phyloP scores from a whole-genome alignment of 306 rosid species.

The Oemleria cerasiformis region DNA sequence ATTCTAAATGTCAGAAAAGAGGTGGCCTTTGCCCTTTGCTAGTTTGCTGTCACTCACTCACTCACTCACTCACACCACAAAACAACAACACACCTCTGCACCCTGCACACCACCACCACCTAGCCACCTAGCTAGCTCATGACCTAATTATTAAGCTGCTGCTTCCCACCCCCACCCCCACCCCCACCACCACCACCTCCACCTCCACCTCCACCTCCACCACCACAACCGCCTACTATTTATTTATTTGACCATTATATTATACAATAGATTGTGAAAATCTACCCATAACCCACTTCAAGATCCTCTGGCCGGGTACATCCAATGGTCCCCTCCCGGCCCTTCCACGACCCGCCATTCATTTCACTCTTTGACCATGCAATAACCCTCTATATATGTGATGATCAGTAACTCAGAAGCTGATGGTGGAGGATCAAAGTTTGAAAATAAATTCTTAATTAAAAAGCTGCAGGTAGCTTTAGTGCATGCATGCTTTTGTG shows the following conservation, averaged over 20 bases:
- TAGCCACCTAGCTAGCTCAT: too few relatives aligned
- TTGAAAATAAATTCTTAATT: background rate
- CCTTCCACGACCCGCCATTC: background rate
- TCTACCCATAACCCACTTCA: slow-evolving; percentile 1
- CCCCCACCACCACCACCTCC: slow-evolving; percentile 3
- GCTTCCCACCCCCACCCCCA: slow-evolving; percentile 10
- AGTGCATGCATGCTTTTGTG: too few relatives aligned
- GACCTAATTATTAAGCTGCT: too few relatives aligned
- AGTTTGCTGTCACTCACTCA: too few relatives aligned
- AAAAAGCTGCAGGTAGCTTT: background rate
- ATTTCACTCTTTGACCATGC: background rate
- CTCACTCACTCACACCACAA: too few relatives aligned
- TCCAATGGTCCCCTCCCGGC: background rate
- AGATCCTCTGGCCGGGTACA: slow-evolving; percentile 16
- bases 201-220: background rate
- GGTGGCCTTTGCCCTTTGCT: background rate
- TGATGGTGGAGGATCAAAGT: background rate
- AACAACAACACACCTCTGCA: too few relatives aligned
- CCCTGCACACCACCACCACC: too few relatives aligned
- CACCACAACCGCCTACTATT: too few relatives aligned
- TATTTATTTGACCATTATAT: too few relatives aligned
- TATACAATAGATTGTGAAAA: slow-evolving; percentile 3
- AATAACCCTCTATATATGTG: background rate
- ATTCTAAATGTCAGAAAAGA: slow-evolving; percentile 72
- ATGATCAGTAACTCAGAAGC: too few relatives aligned